Base-by-base conservation (phyloP, 1,139 yeast species). In the Kurtzmaniella quercitrusa region DNA sequence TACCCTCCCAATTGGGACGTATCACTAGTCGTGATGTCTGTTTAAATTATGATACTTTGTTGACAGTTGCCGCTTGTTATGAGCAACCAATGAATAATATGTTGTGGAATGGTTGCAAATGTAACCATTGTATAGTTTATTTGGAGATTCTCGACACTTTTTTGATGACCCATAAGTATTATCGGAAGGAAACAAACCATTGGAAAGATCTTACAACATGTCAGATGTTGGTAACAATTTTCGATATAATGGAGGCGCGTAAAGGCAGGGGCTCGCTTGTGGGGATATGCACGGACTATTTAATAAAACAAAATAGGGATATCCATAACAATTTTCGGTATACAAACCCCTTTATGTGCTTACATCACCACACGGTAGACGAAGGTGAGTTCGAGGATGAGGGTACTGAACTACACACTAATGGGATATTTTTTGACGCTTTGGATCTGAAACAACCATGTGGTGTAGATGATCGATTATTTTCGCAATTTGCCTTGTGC, bases 21-120 rank as follows among this genome's bases (percentile, higher is more conserved):
- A 51, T 54, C 21, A 47, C 46, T 11, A 9, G 6, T 14, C 16
- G 15, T 2, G 39, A 75, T 35, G 61, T 74, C 40, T 65, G 65
- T 1, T 54, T 84, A 7, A 61, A 74, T 2, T 68, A 81, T 1
- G 88, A 89, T 2, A 77, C 80, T 7, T 66, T 82, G 40, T 57
- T 85, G 45, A 78, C 79, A 44, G 63, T 81, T 0, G 63, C 83
- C 26, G 69, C 88, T 0, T 76, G 87, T 46, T 85, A 84, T 57
- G 93, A 84, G 50, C 82, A 81, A 45, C 61, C 83, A 7, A 79
- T 82, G 61, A 82, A 86, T 43, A 84, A 82, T 47, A 50, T 84
- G 42, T 58, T 85, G 35, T 85, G 91, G 89, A 84, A 83, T 56
- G 91, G 91, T 0, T 84, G 93, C 57, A 73, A 72, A 42, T 84